Conservation (phyloP, 768 basidiomycete genomes). For the Calocera cornea region DNA sequence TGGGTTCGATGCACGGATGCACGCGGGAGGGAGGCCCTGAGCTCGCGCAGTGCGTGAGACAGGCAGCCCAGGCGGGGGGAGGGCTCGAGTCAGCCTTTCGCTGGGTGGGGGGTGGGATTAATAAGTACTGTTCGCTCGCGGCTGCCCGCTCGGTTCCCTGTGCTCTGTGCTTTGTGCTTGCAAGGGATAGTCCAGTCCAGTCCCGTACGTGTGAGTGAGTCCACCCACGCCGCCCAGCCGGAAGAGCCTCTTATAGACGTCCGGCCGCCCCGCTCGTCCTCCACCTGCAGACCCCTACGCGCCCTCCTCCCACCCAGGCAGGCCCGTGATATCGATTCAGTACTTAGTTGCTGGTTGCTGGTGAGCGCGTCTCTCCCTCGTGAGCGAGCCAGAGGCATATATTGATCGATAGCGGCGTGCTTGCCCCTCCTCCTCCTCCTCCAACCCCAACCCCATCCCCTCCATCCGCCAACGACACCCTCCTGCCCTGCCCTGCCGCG, state of each 20-base stretch:
- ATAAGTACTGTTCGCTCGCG: too few species aligned
- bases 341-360: too few species aligned
- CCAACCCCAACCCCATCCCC: not conserved
- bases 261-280: not conserved
- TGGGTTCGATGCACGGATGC: too few species aligned
- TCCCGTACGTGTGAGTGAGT: not conserved
- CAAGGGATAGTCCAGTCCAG: too few species aligned
- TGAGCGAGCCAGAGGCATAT: not conserved
- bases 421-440: not conserved
- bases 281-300: not conserved
- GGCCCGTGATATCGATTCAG: not conserved
- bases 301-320: not conserved
- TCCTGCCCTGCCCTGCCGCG: not conserved
- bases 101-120: too few species aligned
- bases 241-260: not conserved
- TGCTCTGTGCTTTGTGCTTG: too few species aligned
- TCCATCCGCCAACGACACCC: not conserved
- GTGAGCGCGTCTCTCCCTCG: not conserved
- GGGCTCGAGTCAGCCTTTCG: too few species aligned
- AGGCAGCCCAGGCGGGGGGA: too few species aligned
- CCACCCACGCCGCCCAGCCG: not conserved
- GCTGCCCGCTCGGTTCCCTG: too few species aligned
- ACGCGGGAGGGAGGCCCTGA: too few species aligned
- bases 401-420: not conserved
- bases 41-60: too few species aligned